A percentile compares a stretch with the other conserved stretches of the same genome.
These are phyloP conservation scores for Triticum dicoccoides DNA, from an alignment of 176 grass and related monocot species.

Conservation along the genomic window DNA sequence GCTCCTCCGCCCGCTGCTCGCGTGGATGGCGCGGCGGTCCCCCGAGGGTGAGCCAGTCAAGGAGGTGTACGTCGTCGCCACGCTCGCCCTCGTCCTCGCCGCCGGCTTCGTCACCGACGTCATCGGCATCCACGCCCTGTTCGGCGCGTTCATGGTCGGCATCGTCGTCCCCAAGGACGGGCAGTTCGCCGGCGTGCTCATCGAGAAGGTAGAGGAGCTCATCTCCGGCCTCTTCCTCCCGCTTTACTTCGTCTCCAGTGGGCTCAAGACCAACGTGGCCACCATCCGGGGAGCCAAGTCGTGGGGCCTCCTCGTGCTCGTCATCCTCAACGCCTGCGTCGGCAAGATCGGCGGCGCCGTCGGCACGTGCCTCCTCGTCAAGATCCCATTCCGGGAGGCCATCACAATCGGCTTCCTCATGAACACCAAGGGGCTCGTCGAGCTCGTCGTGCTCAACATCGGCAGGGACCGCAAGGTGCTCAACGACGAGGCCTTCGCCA, in stretches of 20 bases:
- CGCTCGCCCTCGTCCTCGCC: constrained; percentile 53
- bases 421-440: constrained; percentile 82
- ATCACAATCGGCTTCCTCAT: constrained; percentile 61
- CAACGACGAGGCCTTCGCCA: constrained; percentile 74
- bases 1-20: constrained; percentile 37
- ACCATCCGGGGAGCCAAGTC: constrained; percentile 71
- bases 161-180: constrained; percentile 68
- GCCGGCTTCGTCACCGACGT: constrained; percentile 58
- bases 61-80: constrained; percentile 58
- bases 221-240: constrained; percentile 72
- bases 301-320: constrained; percentile 65
- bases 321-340: constrained; percentile 62
- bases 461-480: constrained; percentile 67
- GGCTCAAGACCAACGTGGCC: constrained; percentile 73
- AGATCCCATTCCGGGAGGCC: constrained; percentile 52
- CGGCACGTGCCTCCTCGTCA: constrained; percentile 25
- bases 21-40: constrained; percentile 40
- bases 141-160: constrained; percentile 66
- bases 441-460: constrained; percentile 83
- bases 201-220: constrained; percentile 73
- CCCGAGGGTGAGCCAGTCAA: constrained; percentile 50
- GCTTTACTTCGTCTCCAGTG: constrained; percentile 77
- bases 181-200: constrained; percentile 51
- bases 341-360: constrained; percentile 76
- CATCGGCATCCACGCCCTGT: constrained; percentile 72